These are phyloP conservation scores for Mediolabrus comicus DNA, from an alignment of 108 stramenopile species.

Conservation along the genomic window DNA sequence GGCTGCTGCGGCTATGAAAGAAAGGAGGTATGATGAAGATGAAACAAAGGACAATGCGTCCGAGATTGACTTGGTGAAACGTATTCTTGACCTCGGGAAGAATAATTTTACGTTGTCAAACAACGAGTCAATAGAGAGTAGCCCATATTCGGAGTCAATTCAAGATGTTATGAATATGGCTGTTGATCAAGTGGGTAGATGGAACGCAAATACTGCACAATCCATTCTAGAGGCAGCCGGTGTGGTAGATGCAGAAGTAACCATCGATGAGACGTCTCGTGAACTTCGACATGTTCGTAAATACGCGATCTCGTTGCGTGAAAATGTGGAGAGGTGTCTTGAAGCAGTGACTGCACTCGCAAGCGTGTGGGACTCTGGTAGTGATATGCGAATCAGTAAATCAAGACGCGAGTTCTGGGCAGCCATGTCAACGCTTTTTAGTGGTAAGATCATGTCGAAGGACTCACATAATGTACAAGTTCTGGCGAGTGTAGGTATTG, in stretches of 20 bases:
- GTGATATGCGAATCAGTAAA: conserved; percentile 18
- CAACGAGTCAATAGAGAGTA: conserved; percentile 16
- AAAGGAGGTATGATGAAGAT: conserved; percentile 53
- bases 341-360: conserved; percentile 61
- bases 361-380: conserved; percentile 13
- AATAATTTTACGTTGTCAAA: conserved; percentile 7
- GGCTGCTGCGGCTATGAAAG: conserved; percentile 52
- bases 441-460: conserved; percentile 31
- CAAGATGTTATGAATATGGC: conserved; percentile 42
- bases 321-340: conserved; percentile 61
- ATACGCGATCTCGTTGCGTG: conserved; percentile 70
- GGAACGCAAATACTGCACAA: conserved; percentile 68
- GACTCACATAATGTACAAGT: conserved; percentile 8
- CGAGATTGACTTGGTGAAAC: conserved; percentile 62
- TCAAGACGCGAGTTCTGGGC: conserved; percentile 50
- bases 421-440: conserved; percentile 52
- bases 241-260: conserved; percentile 71
- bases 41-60: conserved; percentile 56
- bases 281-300: conserved; percentile 73
- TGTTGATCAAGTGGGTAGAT: conserved; percentile 63
- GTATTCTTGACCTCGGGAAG: conserved; percentile 68
- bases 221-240: conserved; percentile 79
- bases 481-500: conserved; percentile 46
- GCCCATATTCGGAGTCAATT: background rate
- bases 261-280: conserved; percentile 76